Evolutionary conservation across 352 stramenopile species (phyloP), one percentile per base, ranked within the genome.

Genomic region (Pythium utonaiense): DNA sequence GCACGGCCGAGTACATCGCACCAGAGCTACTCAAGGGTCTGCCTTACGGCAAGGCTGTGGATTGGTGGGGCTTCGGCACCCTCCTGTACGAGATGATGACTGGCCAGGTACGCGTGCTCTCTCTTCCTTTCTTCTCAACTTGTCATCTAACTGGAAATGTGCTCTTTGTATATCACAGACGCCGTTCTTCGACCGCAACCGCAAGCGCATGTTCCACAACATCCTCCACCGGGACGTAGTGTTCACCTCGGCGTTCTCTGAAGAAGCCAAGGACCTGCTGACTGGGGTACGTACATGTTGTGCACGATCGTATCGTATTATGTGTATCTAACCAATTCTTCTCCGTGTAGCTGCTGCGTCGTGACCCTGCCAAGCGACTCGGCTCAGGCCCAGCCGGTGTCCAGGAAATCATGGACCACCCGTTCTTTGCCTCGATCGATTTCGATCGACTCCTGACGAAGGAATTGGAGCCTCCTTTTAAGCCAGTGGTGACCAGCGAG

Each of bases 81-180:
- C 75, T 98, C 38, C 74, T 97, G 49, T 98, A 97, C 74, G 94
- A 98, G 78, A 98, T 98, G 89, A 96, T 98, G 74, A 92, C 89
- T 9, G 92, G 93, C 21, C 70, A 83, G 65, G 70, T 76, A 44
- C 24, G 59, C 4, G 5, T 9, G 5, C 28, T 33, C 28, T 33
- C 28, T 33, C 28, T 33, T 33, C 9, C 28, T 33, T 10, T 9
- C 28, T n/a, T n/a, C n/a, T n/a, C n/a, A n/a, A n/a, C n/a, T n/a
- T n/a, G n/a, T n/a, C n/a, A n/a, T n/a, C n/a, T n/a, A n/a, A n/a
- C n/a, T n/a, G n/a, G n/a, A n/a, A n/a, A n/a, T n/a, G n/a, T 34
- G 55, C 7, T 55, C 31, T 51, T 24, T 57, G n/a, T 44, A n/a
- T n/a, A 14, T 16, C 36, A 34, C 36, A 95, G 78, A 97, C 93